Base-by-base conservation (phyloP, 257 asterid species). In the Prunella vulgaris region DNA sequence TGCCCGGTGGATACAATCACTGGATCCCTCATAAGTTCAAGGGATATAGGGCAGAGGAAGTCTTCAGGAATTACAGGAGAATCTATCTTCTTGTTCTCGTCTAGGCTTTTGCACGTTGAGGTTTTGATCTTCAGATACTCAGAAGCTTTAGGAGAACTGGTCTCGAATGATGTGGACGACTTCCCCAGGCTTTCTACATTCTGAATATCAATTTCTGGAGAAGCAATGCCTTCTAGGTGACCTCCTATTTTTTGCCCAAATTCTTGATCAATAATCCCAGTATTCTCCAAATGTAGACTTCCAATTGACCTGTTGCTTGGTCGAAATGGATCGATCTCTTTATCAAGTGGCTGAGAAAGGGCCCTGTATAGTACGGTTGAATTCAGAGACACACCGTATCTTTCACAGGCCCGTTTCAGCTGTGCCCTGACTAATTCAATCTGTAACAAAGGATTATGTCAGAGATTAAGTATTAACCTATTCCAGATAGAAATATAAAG, bases 11-110 rank as follows among this genome's bases (percentile, higher is more conserved):
- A 86, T 42, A 89, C 97, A 79, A 90, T 87, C 48, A 93, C 99
- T 1, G 99, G 99, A 80, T 93, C 96, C 80, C 93, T 83, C 99
- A 93, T 90, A 58, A 93, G 85, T 71, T 93, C 99, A 63, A 93
- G 96, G 25, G 99, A 88, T 63, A 93, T 89, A n/a, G 99, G 99
- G 76, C 99, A 93, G 33, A 72, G 91, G 68, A 86, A 91, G 76
- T 93, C 99, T 15, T 80, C 90, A 2, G 96, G 99, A 75, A 89
- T 78, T 24, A 79, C 78, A 56, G 87, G 83, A 81, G 81, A 81
- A 72, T 87, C 88, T 1, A 74, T 58, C 82, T 88, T 83, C 76
- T 82, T 83, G 82, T 79, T 87, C 82, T 85, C 92, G 10, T 84
- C 91, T 10, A 65, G 46, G 65, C 30, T 83, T 68, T 73, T 83